These are phyloP conservation scores for Kokia cookei DNA, from an alignment of 441 rosid species.

Conservation along the genomic window DNA sequence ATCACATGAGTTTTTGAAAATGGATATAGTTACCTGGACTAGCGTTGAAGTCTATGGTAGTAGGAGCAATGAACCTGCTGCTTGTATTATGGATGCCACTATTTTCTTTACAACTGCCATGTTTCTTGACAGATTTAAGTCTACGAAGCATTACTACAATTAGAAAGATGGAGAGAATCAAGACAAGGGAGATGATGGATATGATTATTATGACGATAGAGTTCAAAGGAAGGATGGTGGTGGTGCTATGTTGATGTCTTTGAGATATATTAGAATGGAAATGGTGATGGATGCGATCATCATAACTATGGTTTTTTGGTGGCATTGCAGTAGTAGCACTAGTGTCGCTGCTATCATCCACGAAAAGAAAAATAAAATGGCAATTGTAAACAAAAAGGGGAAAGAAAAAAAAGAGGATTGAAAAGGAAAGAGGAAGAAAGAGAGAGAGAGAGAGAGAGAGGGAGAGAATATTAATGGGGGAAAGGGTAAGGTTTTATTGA, in stretches of 20 bases:
- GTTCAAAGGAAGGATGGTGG: conserved; percentile 30
- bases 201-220: conserved; percentile 40
- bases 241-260: conserved; percentile 20
- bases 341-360: conserved; percentile 34
- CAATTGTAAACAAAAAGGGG: neutral
- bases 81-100: conserved; percentile 18
- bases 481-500: neutral
- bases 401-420: neutral
- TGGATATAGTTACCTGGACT: conserved; percentile 58
- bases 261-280: conserved; percentile 20
- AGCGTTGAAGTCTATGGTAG: conserved; percentile 33
- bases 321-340: conserved; percentile 20
- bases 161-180: conserved; percentile 34
- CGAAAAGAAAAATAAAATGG: conserved; percentile 17
- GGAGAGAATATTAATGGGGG: conserved; percentile 7
- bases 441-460: neutral
- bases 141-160: conserved; percentile 42
- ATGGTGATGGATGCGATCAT: conserved; percentile 14
- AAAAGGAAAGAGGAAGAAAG: conserved; percentile 6
- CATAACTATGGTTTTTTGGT: conserved; percentile 13
- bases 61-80: conserved; percentile 29
- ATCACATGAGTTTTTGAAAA: neutral
- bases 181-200: conserved; percentile 29
- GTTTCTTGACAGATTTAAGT: conserved; percentile 39
- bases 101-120: conserved; percentile 23